These are phyloP conservation scores for Sporisorium reilianum DNA, from an alignment of 1,284 basidiomycete genomes.

Conservation along the genomic window DNA sequence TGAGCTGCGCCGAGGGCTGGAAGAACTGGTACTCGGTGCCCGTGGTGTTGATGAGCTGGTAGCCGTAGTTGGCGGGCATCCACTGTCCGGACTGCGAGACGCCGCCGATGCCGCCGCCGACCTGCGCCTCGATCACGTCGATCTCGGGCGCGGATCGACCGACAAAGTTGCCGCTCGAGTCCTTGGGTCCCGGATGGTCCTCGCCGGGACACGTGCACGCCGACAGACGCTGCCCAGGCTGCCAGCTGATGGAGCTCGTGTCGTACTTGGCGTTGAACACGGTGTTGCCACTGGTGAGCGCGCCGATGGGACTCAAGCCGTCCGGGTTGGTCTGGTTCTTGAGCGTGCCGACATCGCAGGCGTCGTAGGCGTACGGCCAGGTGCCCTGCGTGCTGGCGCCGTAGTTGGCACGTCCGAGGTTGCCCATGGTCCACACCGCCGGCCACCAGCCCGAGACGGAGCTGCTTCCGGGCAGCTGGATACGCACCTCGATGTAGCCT, in stretches of 20 bases:
- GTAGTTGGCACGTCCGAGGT: slow-evolving; percentile 71
- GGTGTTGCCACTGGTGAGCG: slow-evolving; percentile 84
- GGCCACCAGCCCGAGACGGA: slow-evolving; percentile 76
- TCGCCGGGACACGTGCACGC: slow-evolving; percentile 80
- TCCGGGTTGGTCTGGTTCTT: slow-evolving; percentile 59
- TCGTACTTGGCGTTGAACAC: slow-evolving; percentile 71
- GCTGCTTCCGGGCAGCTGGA: slow-evolving; percentile 84
- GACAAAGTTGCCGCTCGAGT: slow-evolving; percentile 77
- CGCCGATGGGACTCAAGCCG: slow-evolving; percentile 69
- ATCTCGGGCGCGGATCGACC: slow-evolving; percentile 79
- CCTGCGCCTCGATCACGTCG: slow-evolving; percentile 77
- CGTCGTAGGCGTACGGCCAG: slow-evolving; percentile 77
- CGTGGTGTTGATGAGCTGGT: slow-evolving; percentile 60
- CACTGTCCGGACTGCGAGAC: slow-evolving; percentile 83
- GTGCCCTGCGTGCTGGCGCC: slow-evolving; percentile 74
- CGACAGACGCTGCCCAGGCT: slow-evolving; percentile 81
- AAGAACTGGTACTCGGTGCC: slow-evolving; percentile 61
- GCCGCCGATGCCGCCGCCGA: slow-evolving; percentile 69
- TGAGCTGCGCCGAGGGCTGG: slow-evolving; percentile 44
- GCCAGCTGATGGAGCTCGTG: slow-evolving; percentile 69
- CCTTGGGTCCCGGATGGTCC: slow-evolving; percentile 83
- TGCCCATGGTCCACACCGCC: slow-evolving; percentile 85
- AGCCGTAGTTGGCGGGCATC: slow-evolving; percentile 75
- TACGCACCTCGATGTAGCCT: slow-evolving; percentile 81
- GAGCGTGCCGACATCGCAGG: slow-evolving; percentile 61